phyloP scores from a whole-genome alignment of 495 filamentous ascomycete genomes.

The Penicillium bovifimosum region DNA sequence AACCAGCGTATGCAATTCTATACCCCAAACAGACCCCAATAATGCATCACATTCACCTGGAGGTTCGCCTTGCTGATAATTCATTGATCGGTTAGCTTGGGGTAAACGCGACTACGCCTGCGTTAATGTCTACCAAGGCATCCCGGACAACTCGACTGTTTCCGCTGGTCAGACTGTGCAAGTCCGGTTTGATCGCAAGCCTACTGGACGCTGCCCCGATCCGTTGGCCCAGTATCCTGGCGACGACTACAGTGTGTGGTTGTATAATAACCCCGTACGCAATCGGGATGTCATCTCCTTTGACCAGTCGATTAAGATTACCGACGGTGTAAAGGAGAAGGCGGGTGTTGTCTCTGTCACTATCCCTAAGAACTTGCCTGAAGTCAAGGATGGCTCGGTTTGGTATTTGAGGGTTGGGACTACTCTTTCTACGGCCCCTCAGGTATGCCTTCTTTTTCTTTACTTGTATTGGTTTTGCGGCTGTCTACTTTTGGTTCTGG shows the following conservation, averaged over 20 bases:
- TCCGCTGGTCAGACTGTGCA: slow-evolving; percentile 20
- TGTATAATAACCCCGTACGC: slow-evolving; percentile 39
- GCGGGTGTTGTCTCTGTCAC: slow-evolving; percentile 22
- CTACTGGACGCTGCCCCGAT: slow-evolving; percentile 23
- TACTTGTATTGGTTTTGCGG: neutral
- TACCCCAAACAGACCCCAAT: neutral
- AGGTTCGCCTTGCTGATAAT: neutral
- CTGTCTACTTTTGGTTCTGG: neutral
- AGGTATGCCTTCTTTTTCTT: slow-evolving; percentile 19
- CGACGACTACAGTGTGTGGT: slow-evolving; percentile 24
- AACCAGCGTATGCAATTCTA: slow-evolving; percentile 24
- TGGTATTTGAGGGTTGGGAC: slow-evolving; percentile 34
- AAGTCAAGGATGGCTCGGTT: slow-evolving; percentile 26
- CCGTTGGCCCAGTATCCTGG: slow-evolving; percentile 20
- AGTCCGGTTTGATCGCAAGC: slow-evolving; percentile 30
- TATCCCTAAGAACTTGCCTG: slow-evolving; percentile 26
- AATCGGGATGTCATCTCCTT: slow-evolving; percentile 16
- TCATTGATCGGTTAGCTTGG: slow-evolving; percentile 23
- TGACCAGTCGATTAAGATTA: slow-evolving; percentile 24
- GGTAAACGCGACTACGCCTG: slow-evolving; percentile 39
- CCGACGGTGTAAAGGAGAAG: slow-evolving; percentile 14
- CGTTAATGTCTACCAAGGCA: slow-evolving; percentile 34
- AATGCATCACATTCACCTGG: no score
- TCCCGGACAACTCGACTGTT: slow-evolving; percentile 33
- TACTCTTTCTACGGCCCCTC: slow-evolving; percentile 26